Conservation (phyloP, 768 basidiomycete genomes). For the Leccinum boreale region DNA sequence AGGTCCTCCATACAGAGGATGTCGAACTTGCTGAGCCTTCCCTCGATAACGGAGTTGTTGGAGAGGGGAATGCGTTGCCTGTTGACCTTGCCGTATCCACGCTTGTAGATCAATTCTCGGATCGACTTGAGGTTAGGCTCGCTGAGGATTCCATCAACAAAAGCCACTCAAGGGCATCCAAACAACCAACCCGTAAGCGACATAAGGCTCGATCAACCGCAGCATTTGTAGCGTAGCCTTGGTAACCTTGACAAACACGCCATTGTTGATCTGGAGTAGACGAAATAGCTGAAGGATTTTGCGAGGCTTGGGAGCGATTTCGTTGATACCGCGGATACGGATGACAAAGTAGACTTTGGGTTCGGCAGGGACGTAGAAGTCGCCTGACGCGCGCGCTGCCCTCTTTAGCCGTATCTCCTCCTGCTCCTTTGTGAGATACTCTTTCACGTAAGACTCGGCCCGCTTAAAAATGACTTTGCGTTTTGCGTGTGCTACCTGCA, state of each 20-base stretch:
- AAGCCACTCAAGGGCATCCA: not conserved
- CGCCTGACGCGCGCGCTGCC: conserved; percentile 84
- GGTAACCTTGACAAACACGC: conserved; percentile 96
- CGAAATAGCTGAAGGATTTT: conserved; percentile 99
- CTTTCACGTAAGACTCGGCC: conserved; percentile 96
- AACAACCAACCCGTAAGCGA: conserved; percentile 84
- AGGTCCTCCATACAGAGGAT: conserved; percentile 97
- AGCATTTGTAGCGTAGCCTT: conserved; percentile 98
- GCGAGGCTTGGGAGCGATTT: conserved; percentile 98
- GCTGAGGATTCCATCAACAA: conserved; percentile 37
- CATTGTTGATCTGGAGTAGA: conserved; percentile 99
- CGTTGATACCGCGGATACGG: conserved; percentile 99
- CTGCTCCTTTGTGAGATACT: conserved; percentile 88
- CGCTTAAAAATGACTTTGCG: conserved; percentile 99
- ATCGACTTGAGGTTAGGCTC: conserved; percentile 96
- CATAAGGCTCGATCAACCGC: conserved; percentile 93
- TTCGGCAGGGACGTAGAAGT: conserved; percentile 97
- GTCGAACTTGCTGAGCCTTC: conserved; percentile 85
- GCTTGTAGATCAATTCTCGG: conserved; percentile 98
- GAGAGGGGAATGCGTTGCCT: conserved; percentile 95
- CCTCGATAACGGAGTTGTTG: conserved; percentile 93
- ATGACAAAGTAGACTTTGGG: conserved; percentile 98
- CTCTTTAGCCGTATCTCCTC: conserved; percentile 97
- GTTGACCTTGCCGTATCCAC: conserved; percentile 97
- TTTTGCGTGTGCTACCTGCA: conserved; percentile 83